Conservation (phyloP, 2,329 filamentous ascomycete genomes). For the Xylariomycetidae sp. region DNA sequence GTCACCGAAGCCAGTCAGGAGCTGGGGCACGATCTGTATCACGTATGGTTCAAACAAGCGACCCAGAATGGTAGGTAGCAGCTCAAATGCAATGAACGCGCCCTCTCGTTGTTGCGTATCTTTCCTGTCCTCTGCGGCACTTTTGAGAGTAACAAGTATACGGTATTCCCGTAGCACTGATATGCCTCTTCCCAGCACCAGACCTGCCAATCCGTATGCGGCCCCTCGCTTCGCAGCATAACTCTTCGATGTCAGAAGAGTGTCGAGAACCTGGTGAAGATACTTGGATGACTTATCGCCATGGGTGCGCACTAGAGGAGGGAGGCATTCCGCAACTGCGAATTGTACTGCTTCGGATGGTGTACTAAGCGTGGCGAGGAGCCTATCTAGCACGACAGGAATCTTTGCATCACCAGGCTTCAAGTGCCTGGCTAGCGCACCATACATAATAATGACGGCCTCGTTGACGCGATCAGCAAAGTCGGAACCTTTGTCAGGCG, state of each 20-base stretch:
- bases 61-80: slow-evolving; percentile 80
- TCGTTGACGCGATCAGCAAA: slow-evolving; percentile 89
- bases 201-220: slow-evolving; percentile 88
- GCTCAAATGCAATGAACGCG: slow-evolving; percentile 83
- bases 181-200: slow-evolving; percentile 85
- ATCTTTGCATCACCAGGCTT: slow-evolving; percentile 81
- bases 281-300: slow-evolving; percentile 75
- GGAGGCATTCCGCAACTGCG: slow-evolving; percentile 89
- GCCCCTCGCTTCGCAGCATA: slow-evolving; percentile 92
- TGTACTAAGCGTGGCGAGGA: slow-evolving; percentile 83
- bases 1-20: slow-evolving; percentile 87
- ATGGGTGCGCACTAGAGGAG: slow-evolving; percentile 81
- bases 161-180: slow-evolving; percentile 77
- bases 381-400: slow-evolving; percentile 78
- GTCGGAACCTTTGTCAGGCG: slow-evolving; percentile 75
- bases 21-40: slow-evolving; percentile 88
- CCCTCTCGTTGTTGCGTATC: slow-evolving; percentile 85
- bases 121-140: slow-evolving; percentile 92
- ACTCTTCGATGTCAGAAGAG: slow-evolving; percentile 79
- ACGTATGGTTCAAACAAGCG: slow-evolving; percentile 94
- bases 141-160: slow-evolving; percentile 75
- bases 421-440: slow-evolving; percentile 84
- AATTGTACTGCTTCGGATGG: slow-evolving; percentile 97
- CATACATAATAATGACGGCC: slow-evolving; percentile 95
- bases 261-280: slow-evolving; percentile 73